Conservation (phyloP, 257 asterid genomes). For the Plectranthus barbatus region DNA sequence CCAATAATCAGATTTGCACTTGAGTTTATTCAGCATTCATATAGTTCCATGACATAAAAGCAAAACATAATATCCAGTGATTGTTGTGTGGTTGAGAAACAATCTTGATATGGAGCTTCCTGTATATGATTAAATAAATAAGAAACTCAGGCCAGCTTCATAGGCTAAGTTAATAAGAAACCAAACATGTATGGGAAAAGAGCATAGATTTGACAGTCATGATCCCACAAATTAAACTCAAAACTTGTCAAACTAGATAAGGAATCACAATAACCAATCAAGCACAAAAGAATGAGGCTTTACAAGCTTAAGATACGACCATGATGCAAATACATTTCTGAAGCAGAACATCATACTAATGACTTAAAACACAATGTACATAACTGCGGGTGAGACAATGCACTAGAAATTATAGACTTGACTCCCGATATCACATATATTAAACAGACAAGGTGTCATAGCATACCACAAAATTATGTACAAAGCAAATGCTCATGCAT, state of each 20-base stretch:
- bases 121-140: neutral
- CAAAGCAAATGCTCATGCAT: conserved; percentile 54
- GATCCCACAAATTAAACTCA: neutral
- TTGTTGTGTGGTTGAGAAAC: neutral
- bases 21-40: neutral
- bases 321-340: neutral
- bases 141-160: neutral
- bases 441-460: conserved; percentile 9
- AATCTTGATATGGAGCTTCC: neutral
- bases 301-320: neutral
- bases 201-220: neutral
- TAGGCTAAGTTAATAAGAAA: neutral
- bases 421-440: neutral
- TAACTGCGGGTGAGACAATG: neutral
- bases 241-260: neutral
- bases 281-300: neutral
- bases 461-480: conserved; percentile 68
- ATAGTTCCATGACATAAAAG: neutral
- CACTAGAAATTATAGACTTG: neutral
- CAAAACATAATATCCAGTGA: neutral
- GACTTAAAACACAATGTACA: neutral
- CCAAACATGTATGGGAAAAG: neutral
- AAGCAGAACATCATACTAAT: neutral
- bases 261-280: neutral
- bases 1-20: conserved; percentile 6